Evolutionary conservation across 768 basidiomycete species (phyloP).

Genomic region (Calvatia gigantea): DNA sequence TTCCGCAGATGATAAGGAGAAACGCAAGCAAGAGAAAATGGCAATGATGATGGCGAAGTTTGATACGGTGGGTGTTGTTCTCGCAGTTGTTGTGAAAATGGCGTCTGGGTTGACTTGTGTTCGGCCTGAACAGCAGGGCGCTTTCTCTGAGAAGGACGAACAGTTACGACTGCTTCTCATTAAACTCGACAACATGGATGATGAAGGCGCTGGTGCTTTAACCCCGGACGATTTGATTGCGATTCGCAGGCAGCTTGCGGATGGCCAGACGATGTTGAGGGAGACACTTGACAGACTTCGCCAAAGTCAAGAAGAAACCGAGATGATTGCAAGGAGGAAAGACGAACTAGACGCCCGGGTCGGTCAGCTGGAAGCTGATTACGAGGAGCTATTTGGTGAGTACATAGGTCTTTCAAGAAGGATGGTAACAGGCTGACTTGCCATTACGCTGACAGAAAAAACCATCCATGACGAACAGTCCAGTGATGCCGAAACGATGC

Average conservation of each 20-base stretch:
- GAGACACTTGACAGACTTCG: slow-evolving; percentile 89
- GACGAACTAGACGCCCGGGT: slow-evolving; percentile 88
- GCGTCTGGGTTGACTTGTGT: neutral
- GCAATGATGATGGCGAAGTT: slow-evolving; percentile 99
- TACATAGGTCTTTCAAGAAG: slow-evolving; percentile 8
- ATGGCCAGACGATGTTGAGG: slow-evolving; percentile 80
- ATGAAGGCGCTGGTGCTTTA: slow-evolving; percentile 49
- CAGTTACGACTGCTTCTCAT: slow-evolving; percentile 80
- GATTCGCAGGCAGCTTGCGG: slow-evolving; percentile 85
- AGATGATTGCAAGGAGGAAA: slow-evolving; percentile 73
- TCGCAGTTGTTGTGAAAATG: neutral
- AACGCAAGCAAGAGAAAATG: slow-evolving; percentile 99
- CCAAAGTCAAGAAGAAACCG: slow-evolving; percentile 90
- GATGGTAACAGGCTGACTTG: neutral
- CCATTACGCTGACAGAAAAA: slow-evolving; percentile 60
- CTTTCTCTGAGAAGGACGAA: slow-evolving; percentile 94
- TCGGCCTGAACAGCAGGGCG: slow-evolving; percentile 61
- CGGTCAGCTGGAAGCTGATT: slow-evolving; percentile 82
- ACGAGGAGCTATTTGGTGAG: slow-evolving; percentile 93
- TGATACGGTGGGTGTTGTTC: slow-evolving; percentile 65
- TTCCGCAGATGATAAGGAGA: slow-evolving; percentile 95
- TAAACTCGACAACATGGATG: slow-evolving; percentile 80
- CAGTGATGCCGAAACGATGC: slow-evolving; percentile 79
- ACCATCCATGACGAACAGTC: slow-evolving; percentile 87
- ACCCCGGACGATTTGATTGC: slow-evolving; percentile 74